These are phyloP conservation scores for Xylaria sp. DNA, from an alignment of 2,329 filamentous ascomycete genomes.

Conservation along the genomic window DNA sequence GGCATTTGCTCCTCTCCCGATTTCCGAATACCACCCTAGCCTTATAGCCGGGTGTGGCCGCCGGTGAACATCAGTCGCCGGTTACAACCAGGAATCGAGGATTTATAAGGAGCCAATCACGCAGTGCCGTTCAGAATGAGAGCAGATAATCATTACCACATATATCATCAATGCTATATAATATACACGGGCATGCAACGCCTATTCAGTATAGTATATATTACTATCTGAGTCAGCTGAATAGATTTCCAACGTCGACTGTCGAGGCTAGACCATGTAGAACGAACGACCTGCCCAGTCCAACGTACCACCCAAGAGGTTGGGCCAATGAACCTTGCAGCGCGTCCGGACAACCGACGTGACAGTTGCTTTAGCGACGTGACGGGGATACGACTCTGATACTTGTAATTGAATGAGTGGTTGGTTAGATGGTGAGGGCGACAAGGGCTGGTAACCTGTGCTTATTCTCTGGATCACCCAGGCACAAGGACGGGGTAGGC, in stretches of 20 bases:
- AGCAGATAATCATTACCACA: conserved; percentile 3
- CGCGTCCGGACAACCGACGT: conserved; percentile 5
- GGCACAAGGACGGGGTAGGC: background rate
- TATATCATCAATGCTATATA: conserved; percentile 26
- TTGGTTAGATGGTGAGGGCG: conserved; percentile 7
- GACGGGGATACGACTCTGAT: conserved; percentile 26
- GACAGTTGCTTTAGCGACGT: conserved; percentile 27
- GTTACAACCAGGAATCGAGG: background rate
- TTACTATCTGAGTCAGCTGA: conserved; percentile 29
- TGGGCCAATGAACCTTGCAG: conserved; percentile 22
- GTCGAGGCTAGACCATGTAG: conserved; percentile 8
- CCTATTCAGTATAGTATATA: background rate
- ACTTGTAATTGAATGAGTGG: conserved; percentile 35
- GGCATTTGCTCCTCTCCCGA: background rate
- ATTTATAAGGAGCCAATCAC: conserved; percentile 7
- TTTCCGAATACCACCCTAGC: conserved; percentile 1
- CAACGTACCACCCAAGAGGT: background rate
- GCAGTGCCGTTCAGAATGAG: background rate
- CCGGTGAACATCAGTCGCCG: background rate
- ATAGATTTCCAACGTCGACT: background rate
- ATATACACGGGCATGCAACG: background rate
- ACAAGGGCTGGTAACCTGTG: conserved; percentile 1
- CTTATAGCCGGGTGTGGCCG: background rate
- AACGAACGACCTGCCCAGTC: background rate
- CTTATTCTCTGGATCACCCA: background rate